phyloP scores from a whole-genome alignment of 2,329 filamentous ascomycete species.

The Neopestalotiopsis rosae region DNA sequence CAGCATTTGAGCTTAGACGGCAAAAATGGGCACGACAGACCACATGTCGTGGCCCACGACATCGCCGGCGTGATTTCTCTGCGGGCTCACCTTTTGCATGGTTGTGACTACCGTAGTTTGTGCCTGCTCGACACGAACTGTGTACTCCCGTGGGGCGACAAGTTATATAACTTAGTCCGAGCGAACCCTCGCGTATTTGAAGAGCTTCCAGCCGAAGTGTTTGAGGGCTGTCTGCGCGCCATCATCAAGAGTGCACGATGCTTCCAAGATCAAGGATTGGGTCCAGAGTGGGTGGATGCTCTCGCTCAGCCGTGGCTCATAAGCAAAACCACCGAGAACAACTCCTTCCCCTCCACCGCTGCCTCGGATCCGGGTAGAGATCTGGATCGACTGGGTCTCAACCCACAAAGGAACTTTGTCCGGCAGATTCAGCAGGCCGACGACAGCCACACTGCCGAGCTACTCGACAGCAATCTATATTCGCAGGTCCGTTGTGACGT shows the following conservation, averaged over 20 bases:
- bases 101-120: constrained; percentile 5
- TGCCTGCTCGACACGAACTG: constrained; percentile 14
- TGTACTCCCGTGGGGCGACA: constrained; percentile 12
- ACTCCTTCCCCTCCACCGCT: too few species aligned
- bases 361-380: neutral
- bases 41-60: constrained; percentile 7
- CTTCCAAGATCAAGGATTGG: neutral
- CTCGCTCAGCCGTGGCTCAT: constrained; percentile 1
- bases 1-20: neutral
- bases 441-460: constrained; percentile 12
- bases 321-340: too few species aligned
- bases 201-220: neutral
- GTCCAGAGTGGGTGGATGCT: constrained; percentile 4
- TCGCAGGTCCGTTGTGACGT: neutral
- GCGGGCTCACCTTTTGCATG: constrained; percentile 6
- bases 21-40: neutral
- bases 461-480: constrained; percentile 3
- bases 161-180: constrained; percentile 12
- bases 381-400: neutral
- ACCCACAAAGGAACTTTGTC: constrained; percentile 11
- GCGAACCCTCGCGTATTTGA: constrained; percentile 7
- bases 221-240: constrained; percentile 3
- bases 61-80: constrained; percentile 3
- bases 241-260: constrained; percentile 10
- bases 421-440: constrained; percentile 10